Evolutionary conservation across 2,329 filamentous ascomycete genomes (phyloP).

Genomic region (Colletotrichum destructivum): DNA sequence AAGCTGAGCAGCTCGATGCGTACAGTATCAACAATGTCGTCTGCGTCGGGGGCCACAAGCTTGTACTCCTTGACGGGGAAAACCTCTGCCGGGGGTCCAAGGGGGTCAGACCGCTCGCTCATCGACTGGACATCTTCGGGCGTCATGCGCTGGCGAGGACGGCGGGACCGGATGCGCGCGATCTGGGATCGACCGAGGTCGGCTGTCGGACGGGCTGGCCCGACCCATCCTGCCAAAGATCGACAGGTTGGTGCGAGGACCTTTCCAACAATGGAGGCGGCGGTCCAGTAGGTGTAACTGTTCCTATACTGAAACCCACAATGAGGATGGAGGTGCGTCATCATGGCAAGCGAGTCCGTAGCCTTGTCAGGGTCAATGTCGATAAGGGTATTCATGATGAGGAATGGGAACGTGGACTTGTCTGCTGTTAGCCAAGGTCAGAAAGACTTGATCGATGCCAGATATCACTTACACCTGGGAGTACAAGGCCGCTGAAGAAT

Average conservation of each 20-base stretch:
- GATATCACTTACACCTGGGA: conserved; percentile 73
- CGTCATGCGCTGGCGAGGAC: conserved; percentile 69
- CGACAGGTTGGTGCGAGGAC: conserved; percentile 81
- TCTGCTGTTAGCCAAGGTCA: conserved; percentile 9
- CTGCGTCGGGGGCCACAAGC: conserved; percentile 69
- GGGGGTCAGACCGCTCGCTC: conserved; percentile 76
- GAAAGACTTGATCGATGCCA: background rate
- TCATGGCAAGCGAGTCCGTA: conserved; percentile 74
- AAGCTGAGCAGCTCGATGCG: conserved; percentile 79
- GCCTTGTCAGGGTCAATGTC: conserved; percentile 81
- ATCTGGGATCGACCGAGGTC: conserved; percentile 80
- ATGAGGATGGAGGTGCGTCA: conserved; percentile 78
- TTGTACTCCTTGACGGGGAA: conserved; percentile 80
- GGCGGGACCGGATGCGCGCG: conserved; percentile 75
- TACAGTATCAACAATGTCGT: conserved; percentile 75
- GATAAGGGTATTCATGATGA: conserved; percentile 84
- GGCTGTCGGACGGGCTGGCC: conserved; percentile 77
- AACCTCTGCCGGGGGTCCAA: conserved; percentile 73
- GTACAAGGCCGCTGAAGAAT: conserved; percentile 81
- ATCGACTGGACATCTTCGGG: conserved; percentile 76
- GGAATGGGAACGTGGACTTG: conserved; percentile 76
- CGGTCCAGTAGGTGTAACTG: conserved; percentile 84
- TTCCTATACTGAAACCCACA: conserved; percentile 83
- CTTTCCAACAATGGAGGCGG: conserved; percentile 80
- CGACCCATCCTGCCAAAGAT: conserved; percentile 81